Evolutionary conservation across 2,329 filamentous ascomycete genomes (phyloP), one percentile per base, ranked within the genome.

Genomic region (Aspergillus sp.): DNA sequence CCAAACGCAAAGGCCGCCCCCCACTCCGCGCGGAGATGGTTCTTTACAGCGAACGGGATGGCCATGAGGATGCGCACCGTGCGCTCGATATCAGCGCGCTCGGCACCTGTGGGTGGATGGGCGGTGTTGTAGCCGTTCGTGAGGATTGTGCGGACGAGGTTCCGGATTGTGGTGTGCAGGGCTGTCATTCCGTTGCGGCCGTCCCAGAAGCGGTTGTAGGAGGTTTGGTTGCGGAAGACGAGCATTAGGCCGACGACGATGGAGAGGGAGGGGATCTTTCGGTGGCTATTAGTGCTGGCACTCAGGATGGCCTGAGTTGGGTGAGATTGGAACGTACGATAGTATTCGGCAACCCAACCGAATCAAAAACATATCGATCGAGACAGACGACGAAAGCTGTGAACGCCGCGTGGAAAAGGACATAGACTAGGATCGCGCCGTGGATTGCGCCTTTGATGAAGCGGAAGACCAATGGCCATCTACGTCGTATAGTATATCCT

Each of bases 211-310:
- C 85, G 79, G 64, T 86, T 85, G 72, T 87, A 88, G 53, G 79
- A 82, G 3, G 85, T 87, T 62, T 82, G 79, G 64, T 88, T 88
- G 39, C 86, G 81, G 74, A 88, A 88, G 27, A 88, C 86, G 56
- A 88, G 83, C 80, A 88, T 87, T 41, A 88, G 70, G 65, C 86
- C 86, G 2, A 88, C 85, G 51, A 88, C 86, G 56, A 88, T 88
- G 34, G 82, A 85, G 2, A 88, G 75, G 13, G 80, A 83, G 2
- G 86, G 85, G 45, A 88, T 81, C 79, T 81, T 46, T 37, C 20
- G 8, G 27, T 30, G 27, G 11, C 27, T 30, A 9, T 30, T 30
- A 30, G 27, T 30, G 27, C 8, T 30, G 1, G 27, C 27, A 1
- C 5, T 12, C 7, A 41, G 3, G 13, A 30, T 11, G 27, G 8